Conservation (phyloP, 768 basidiomycete species). For the Tricholoma matsutake region DNA sequence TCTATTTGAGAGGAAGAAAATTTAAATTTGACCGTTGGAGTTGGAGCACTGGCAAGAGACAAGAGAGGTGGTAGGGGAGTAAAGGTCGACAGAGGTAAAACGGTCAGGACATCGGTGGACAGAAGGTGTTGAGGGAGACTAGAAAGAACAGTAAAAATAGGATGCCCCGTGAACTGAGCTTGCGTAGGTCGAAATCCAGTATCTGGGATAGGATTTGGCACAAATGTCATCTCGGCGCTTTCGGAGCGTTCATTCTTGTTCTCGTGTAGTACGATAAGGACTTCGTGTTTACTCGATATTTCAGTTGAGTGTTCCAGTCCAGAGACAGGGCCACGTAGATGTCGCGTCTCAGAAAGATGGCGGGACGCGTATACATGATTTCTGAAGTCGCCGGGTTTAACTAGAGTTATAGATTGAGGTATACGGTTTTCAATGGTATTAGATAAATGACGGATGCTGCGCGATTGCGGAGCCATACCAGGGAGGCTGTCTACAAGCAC, state of each 20-base stretch:
- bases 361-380: not conserved
- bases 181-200: conserved; percentile 28
- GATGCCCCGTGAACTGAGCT: conserved; percentile 24
- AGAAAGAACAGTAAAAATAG: conserved; percentile 25
- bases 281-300: conserved; percentile 10
- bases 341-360: not conserved
- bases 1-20: conserved; percentile 12
- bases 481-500: not conserved
- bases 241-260: conserved; percentile 20
- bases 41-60: conserved; percentile 11
- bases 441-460: not conserved
- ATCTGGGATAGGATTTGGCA: conserved; percentile 52
- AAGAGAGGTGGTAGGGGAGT: conserved; percentile 23
- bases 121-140: conserved; percentile 15
- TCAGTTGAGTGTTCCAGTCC: not conserved
- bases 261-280: conserved; percentile 14
- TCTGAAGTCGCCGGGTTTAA: not conserved
- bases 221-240: conserved; percentile 32
- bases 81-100: conserved; percentile 17
- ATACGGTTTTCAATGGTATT: not conserved
- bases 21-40: conserved; percentile 12
- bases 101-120: conserved; percentile 7
- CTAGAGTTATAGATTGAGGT: not conserved
- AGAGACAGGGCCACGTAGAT: not conserved
- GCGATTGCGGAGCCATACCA: not conserved